Base-by-base conservation (phyloP, 305 asterid genomes). In the Lippia alba region DNA sequence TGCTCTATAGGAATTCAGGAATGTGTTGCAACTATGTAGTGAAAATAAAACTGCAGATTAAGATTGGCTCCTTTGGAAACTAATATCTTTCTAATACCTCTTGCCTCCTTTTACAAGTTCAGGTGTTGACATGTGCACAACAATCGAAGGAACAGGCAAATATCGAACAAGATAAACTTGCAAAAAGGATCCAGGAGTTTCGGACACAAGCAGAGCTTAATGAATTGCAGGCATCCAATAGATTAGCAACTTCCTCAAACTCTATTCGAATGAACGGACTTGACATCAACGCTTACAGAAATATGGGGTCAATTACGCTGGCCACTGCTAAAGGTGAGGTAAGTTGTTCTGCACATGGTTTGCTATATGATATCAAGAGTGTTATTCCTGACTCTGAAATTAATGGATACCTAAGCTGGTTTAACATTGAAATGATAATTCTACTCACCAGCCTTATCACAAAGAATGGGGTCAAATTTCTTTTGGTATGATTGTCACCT, bases 41-140 rank as follows among this genome's bases (percentile, higher is more conserved):
- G 44, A 53, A 57, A 64, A n/a, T 64, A 20, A 8, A 11, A 45
- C 34, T 46, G 60, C 75, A 18, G 39, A 48, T 53, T 62, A 4
- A 64, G 44, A 24, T 48, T 70, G 70, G 67, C 73, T 76, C 56
- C 64, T 16, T 76, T 34, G 33, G 58, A 41, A 66, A 62, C 68
- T 58, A 63, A 72, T 54, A 46, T 62, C 39, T 46, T 41, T 44
- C 64, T 30, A 49, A 41, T 61, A 57, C 3, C 1, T 63, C 55
- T 71, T 64, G 39, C 61, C 46, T 33, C 54, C 77, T 30, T 68
- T 36, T 65, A 61, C 77, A 34, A 74, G 60, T 77, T 82, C 86
- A 95, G 99, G 97, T 95, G 56, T 83, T 95, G 85, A 89, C 99
- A 58, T 95, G 80, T 87, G 96, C 97, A 40, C 98, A 90, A 77